phyloP scores from a whole-genome alignment of 2,329 filamentous ascomycete genomes.

The Clonostachys rhizophaga region DNA sequence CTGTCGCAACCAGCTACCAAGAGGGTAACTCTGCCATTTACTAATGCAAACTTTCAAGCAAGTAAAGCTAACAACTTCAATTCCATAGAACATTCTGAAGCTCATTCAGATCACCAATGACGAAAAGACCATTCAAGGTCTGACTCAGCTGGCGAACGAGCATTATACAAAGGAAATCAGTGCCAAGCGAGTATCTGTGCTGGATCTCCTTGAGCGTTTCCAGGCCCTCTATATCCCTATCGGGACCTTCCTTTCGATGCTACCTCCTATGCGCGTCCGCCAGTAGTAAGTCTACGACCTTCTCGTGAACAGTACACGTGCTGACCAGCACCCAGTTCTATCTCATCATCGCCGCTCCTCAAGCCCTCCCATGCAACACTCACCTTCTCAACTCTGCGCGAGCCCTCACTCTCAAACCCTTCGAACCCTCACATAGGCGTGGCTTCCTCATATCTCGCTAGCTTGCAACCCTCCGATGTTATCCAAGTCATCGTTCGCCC shows the following conservation, averaged over 20 bases:
- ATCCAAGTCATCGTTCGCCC: constrained; percentile 38
- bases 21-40: constrained; percentile 22
- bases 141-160: constrained; percentile 25
- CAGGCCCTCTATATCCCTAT: constrained; percentile 48
- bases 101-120: constrained; percentile 6
- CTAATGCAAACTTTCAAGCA: no score
- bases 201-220: constrained; percentile 57
- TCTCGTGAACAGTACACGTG: background rate
- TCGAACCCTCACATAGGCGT: constrained; percentile 46
- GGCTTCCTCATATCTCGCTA: constrained; percentile 44
- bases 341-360: constrained; percentile 61
- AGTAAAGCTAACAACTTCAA: background rate
- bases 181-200: constrained; percentile 40
- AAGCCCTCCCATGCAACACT: constrained; percentile 50
- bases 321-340: constrained; percentile 34
- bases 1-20: constrained; percentile 63
- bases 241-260: constrained; percentile 54
- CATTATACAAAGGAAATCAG: constrained; percentile 30
- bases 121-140: constrained; percentile 20
- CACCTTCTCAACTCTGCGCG: constrained; percentile 59
- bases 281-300: constrained; percentile 17
- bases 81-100: background rate
- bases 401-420: constrained; percentile 31
- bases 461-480: constrained; percentile 29
- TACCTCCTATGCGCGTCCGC: constrained; percentile 52